phyloP scores from a whole-genome alignment of 192 early-diverging fungal species.

The Chytriomyces sp. region DNA sequence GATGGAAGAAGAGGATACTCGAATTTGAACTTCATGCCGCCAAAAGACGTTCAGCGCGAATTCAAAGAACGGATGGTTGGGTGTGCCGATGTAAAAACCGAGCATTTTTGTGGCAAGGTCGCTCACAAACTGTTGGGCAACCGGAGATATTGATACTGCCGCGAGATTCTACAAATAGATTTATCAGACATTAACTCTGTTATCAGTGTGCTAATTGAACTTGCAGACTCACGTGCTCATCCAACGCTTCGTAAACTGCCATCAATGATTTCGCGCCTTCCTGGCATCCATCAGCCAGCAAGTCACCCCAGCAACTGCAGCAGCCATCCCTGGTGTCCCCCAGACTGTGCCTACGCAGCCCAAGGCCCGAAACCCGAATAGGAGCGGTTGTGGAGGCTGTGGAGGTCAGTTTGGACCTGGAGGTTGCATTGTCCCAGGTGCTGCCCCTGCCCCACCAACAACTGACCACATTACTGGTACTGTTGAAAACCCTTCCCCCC shows the following conservation, averaged over 20 bases:
- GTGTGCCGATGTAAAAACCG: neutral
- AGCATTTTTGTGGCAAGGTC: neutral
- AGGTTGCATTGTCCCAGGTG: no score
- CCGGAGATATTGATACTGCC: neutral
- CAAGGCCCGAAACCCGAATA: no score
- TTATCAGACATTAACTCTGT: neutral
- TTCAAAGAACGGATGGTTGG: slow-evolving; percentile 17
- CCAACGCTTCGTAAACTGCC: neutral
- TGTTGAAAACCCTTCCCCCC: no score
- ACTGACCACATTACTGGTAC: no score
- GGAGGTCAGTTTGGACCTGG: no score
- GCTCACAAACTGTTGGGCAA: neutral
- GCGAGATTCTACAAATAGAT: neutral
- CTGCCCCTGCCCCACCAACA: no score
- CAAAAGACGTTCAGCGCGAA: slow-evolving; percentile 12
- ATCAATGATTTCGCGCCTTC: neutral
- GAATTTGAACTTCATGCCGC: neutral
- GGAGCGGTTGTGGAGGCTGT: no score
- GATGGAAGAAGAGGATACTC: neutral
- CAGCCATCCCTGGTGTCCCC: no score
- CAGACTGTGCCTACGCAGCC: no score
- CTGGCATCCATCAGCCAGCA: no score
- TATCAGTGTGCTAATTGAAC: neutral
- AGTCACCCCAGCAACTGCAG: no score
- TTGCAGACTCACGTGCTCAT: neutral